Evolutionary conservation across 805 yeast species (phyloP).

Genomic region (Teunomyces lycoperdinae): DNA sequence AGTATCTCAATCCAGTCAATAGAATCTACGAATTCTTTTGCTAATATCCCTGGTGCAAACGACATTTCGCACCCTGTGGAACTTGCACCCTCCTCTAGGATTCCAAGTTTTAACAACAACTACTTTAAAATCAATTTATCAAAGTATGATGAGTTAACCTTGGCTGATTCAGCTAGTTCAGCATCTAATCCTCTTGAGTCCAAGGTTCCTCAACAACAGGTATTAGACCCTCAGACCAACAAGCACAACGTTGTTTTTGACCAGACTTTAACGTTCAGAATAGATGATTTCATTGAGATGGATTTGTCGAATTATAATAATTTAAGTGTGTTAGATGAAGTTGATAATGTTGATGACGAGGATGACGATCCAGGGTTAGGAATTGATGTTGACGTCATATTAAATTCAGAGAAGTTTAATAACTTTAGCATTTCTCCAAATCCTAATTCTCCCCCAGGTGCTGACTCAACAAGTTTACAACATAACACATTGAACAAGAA

Average conservation of each 20-base stretch:
- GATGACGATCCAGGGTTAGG: constrained; percentile 41
- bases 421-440: constrained; percentile 23
- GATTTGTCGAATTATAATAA: constrained; percentile 12
- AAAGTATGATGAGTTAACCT: constrained; percentile 33
- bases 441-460: constrained; percentile 3
- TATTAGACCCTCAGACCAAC: constrained; percentile 14
- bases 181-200: constrained; percentile 4
- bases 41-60: neutral
- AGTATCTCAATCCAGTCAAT: constrained; percentile 23
- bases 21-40: constrained; percentile 18
- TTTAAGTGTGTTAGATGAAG: constrained; percentile 20
- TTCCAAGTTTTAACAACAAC: constrained; percentile 36
- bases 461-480: neutral
- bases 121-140: constrained; percentile 32
- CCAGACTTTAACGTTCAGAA: constrained; percentile 30
- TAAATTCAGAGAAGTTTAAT: constrained; percentile 38
- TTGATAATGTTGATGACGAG: constrained; percentile 31
- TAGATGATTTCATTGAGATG: constrained; percentile 34
- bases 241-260: constrained; percentile 28
- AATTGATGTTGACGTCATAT: constrained; percentile 42
- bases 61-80: neutral
- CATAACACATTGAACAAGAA: constrained; percentile 1
- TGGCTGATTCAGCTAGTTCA: neutral
- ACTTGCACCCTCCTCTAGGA: constrained; percentile 14
- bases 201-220: constrained; percentile 7